These are phyloP conservation scores for Apiospora rasikravindrae DNA, from an alignment of 2,329 filamentous ascomycete species.

Conservation along the genomic window DNA sequence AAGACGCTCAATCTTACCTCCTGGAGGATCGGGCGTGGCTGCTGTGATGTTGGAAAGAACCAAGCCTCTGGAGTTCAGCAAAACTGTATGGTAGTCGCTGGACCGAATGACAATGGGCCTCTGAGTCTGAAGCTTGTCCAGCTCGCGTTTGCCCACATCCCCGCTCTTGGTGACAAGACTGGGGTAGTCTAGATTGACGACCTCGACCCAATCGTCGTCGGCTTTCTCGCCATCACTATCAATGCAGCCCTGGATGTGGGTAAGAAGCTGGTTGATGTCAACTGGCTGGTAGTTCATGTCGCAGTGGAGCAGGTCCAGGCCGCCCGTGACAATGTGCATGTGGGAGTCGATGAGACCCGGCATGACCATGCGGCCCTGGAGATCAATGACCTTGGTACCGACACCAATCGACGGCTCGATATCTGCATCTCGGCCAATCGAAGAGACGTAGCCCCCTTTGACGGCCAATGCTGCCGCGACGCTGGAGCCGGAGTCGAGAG, in stretches of 20 bases:
- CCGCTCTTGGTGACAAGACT: not conserved
- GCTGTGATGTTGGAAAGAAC: not conserved
- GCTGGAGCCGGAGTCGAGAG: not conserved
- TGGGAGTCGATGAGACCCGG: not conserved
- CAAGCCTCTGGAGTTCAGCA: not conserved
- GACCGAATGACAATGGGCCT: not conserved
- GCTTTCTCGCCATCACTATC: not conserved
- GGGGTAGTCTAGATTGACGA: not conserved
- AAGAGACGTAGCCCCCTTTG: not conserved
- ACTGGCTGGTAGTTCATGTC: slow-evolving; percentile 5
- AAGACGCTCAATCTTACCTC: not conserved
- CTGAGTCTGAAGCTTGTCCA: not conserved
- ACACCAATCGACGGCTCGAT: not conserved
- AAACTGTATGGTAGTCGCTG: not conserved
- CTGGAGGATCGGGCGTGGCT: not conserved
- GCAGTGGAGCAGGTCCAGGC: not conserved
- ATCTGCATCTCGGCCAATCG: not conserved
- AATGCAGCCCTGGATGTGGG: not conserved
- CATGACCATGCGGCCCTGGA: not conserved
- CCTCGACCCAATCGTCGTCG: not conserved
- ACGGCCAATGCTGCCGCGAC: not conserved
- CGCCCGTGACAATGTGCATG: not conserved
- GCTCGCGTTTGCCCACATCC: not conserved
- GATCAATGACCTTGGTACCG: not conserved
- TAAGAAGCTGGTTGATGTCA: not conserved